phyloP scores from a whole-genome alignment of 2,329 filamentous ascomycete genomes.

The Fusarium burgessii region DNA sequence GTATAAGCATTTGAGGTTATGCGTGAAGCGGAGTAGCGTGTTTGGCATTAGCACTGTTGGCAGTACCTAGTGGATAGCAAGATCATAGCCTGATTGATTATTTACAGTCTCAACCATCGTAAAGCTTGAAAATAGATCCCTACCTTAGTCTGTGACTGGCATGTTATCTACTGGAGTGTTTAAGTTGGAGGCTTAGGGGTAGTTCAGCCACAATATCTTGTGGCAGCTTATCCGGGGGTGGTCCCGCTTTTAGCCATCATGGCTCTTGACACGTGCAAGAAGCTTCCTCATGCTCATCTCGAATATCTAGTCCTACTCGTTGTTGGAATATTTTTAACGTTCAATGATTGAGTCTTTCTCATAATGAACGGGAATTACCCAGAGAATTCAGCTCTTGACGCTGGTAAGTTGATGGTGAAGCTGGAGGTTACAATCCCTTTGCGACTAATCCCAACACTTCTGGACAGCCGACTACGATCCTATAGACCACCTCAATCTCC shows the following conservation, averaged over 20 bases:
- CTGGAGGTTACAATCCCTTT: conserved; percentile 19
- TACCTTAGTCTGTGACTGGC: background rate
- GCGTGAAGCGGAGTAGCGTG: conserved; percentile 15
- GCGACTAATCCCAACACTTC: conserved; percentile 35
- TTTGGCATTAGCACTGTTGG: conserved; percentile 10
- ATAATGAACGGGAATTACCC: conserved; percentile 57
- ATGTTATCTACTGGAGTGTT: background rate
- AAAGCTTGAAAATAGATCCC: background rate
- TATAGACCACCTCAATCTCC: conserved; percentile 89
- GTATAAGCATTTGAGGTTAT: conserved; percentile 1
- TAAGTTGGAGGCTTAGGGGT: conserved; percentile 17
- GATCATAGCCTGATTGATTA: conserved; percentile 16
- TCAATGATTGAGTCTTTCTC: conserved; percentile 2
- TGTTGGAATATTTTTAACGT: conserved; percentile 14
- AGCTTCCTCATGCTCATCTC: conserved; percentile 28
- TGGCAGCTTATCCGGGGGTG: conserved; percentile 21
- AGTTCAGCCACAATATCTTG: conserved; percentile 32
- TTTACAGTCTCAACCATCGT: conserved; percentile 14
- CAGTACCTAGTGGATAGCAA: conserved; percentile 12
- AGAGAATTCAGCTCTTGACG: conserved; percentile 57
- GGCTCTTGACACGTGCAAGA: conserved; percentile 47
- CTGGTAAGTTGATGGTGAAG: conserved; percentile 53
- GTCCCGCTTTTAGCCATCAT: conserved; percentile 46
- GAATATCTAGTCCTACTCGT: conserved; percentile 2
- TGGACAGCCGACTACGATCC: conserved; percentile 83